A percentile compares a stretch with the other conserved stretches of the same genome.
Conservation (phyloP, 192 early-diverging fungal genomes). For the Allomyces macrogynus region DNA sequence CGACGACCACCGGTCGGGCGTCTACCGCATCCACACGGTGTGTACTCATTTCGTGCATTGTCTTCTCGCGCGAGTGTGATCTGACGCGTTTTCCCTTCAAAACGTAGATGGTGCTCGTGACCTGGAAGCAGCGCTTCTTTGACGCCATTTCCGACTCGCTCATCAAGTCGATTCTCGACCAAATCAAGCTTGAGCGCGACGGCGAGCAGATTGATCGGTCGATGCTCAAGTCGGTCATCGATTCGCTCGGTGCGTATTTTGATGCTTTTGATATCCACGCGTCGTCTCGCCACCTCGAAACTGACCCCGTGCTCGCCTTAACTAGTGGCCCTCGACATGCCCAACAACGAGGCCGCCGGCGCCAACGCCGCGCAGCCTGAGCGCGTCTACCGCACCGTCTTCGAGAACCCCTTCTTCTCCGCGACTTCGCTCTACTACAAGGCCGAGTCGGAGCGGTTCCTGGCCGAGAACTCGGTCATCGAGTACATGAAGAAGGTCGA, state of each 20-base stretch:
- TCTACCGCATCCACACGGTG: constrained; percentile 86
- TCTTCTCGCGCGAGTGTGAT: not conserved
- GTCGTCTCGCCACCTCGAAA: no score
- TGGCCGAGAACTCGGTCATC: constrained; percentile 69
- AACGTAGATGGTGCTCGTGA: constrained; percentile 50
- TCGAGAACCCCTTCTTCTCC: constrained; percentile 59
- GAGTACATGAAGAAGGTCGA: constrained; percentile 88
- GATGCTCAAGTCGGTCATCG: not conserved
- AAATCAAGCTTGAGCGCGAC: not conserved
- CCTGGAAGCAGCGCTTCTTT: constrained; percentile 23
- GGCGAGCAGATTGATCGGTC: not conserved
- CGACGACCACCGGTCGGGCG: constrained; percentile 69
- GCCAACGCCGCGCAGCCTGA: not conserved
- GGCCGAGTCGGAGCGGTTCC: constrained; percentile 70
- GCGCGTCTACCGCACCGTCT: constrained; percentile 66
- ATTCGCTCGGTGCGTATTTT: not conserved
- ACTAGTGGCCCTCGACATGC: constrained; percentile 1
- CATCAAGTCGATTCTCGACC: not conserved
- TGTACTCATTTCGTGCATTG: constrained; percentile 10
- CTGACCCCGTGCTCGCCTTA: no score
- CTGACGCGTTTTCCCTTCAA: constrained; percentile 6
- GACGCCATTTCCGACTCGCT: not conserved
- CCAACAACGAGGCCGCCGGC: constrained; percentile 1
- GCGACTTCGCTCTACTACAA: constrained; percentile 73
- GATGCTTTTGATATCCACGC: no score